Evolutionary conservation across 1,139 yeast genomes (phyloP), one percentile per base, ranked within the genome.

Genomic region (Sugiyamaella castrensis): DNA sequence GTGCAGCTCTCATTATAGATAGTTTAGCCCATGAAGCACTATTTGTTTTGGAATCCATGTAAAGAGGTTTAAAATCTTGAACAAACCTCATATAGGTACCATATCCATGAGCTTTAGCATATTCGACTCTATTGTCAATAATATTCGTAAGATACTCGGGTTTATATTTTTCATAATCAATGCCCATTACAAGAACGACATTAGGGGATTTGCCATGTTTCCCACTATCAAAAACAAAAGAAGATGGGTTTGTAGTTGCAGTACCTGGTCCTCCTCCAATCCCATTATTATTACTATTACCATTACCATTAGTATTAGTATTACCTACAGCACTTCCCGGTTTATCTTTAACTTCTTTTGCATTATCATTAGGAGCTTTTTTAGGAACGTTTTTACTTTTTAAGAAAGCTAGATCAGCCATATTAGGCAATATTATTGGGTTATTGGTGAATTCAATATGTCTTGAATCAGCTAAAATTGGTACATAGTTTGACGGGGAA

Each of bases 51-150:
- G 48, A 38, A 24, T 39, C 39, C 27, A 26, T 37, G 39, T 58
- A 58, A 12, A 43, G 44, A 16, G 43, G 29, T 39, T 54, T 41
- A 55, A 62, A 87, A 63, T 88, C 96, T 64, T 87, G 88, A 29
- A 74, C 66, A 89, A 94, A 88, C 52, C 95, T 76, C 32, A 84
- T 78, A 61, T 87, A 88, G 19, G 86, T 69, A 16, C 95, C 96
- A 65, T 82, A 88, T 40, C 76, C 76, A 59, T 87, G 88, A 29
- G 70, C 71, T 63, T 82, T 84, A 3, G 95, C 95, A 62, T 88
- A 89, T 62, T 85, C 87, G 30, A 85, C 84, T 62, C 96, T 76
- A 67, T 89, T 88, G 61, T 86, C 91, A 24, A 87, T 84, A 45
- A 88, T 71, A 52, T 77, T 77, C 9, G 82, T 77, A 52, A 87